Evolutionary conservation across 2,329 filamentous ascomycete species (phyloP), one percentile per base, ranked within the genome.

Genomic region (Capronia epimyces): DNA sequence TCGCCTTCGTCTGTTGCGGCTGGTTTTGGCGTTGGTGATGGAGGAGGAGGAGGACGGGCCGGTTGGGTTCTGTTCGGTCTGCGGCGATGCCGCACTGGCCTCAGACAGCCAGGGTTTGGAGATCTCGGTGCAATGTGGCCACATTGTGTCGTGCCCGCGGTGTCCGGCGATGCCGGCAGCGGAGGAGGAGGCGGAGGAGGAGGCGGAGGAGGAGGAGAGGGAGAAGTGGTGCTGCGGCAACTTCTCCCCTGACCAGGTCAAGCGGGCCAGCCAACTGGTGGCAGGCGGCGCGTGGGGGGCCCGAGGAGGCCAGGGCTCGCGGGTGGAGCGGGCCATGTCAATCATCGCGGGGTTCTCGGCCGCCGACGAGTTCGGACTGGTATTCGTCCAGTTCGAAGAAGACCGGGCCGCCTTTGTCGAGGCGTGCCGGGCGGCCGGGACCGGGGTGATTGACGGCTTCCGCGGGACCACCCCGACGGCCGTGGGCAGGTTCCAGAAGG

Each of bases 121-220:
- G 13, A 61, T 80, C 3, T 67, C 78, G 8, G 68, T 69, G 0
- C 65, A 66, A 4, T 81, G 78, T 54, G 78, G 78, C 0, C 79
- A 82, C 58, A 53, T 68, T 1, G 58, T 57, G 13, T 22, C 25
- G 4, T 53, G 50, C 18, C n/a, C 4, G n/a, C 4, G 13, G 3
- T 29, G 42, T 27, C 6, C 24, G 13, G 5, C 12, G 6, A 24
- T n/a, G n/a, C n/a, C n/a, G n/a, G n/a, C n/a, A n/a, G n/a, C n/a
- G n/a, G n/a, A n/a, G n/a, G n/a, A n/a, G n/a, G n/a, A n/a, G n/a
- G n/a, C n/a, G n/a, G n/a, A n/a, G n/a, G n/a, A n/a, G n/a, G n/a
- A n/a, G n/a, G n/a, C n/a, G n/a, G n/a, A 20, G 25, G 31, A 29
- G 20, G 29, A 15, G 22, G 25, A 16, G 21, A 25, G 20, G 16